phyloP scores from a whole-genome alignment of 305 asterid species.

The Fraxinus latifolia region DNA sequence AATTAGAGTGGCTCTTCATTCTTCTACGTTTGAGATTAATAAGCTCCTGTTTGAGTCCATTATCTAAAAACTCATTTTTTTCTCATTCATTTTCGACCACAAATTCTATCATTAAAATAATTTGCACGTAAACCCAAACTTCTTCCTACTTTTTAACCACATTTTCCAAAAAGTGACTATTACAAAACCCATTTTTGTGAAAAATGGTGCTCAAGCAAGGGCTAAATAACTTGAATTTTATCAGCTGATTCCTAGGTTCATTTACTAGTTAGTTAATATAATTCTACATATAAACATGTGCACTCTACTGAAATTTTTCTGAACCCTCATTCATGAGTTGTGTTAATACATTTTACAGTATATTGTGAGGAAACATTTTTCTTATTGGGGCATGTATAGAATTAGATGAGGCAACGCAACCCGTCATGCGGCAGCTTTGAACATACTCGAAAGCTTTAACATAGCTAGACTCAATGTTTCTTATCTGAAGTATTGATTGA shows the following conservation, averaged over 20 bases:
- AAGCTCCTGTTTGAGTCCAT: neutral
- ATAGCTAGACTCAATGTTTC: neutral
- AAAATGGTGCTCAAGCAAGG: neutral
- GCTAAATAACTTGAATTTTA: slow-evolving; percentile 2
- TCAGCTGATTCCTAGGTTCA: neutral
- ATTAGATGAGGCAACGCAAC: neutral
- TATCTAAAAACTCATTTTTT: too few species aligned
- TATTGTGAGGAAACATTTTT: neutral
- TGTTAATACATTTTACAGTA: neutral
- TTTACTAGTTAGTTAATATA: neutral
- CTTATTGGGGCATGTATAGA: neutral
- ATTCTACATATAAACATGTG: neutral
- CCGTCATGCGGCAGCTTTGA: neutral
- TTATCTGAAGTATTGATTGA: slow-evolving; percentile 19
- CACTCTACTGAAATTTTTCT: neutral
- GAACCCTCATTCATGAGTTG: slow-evolving; percentile 1
- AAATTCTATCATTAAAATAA: neutral
- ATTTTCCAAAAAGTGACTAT: neutral
- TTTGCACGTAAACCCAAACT: neutral
- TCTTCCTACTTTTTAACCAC: neutral
- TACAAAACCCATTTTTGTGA: neutral
- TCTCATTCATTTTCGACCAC: neutral
- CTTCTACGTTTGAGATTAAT: neutral
- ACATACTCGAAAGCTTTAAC: neutral
- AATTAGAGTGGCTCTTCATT: slow-evolving; percentile 1